Evolutionary conservation across 805 yeast species (phyloP).

Genomic region (Candida namnaoensis): DNA sequence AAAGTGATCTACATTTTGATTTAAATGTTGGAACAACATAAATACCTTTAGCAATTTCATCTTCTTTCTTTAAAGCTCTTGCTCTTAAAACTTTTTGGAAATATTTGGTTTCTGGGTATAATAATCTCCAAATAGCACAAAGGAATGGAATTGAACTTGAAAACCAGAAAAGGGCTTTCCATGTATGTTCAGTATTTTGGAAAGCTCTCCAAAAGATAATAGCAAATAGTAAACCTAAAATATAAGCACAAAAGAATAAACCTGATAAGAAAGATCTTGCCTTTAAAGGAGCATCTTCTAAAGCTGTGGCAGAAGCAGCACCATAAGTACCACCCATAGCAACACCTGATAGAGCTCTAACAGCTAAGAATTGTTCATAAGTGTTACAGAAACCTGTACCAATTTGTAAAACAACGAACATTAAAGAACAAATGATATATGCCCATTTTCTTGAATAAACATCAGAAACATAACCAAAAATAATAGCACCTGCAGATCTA

Average conservation of each 20-base stretch:
- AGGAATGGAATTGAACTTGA: conserved; percentile 55
- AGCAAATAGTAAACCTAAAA: conserved; percentile 58
- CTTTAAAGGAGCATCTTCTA: conserved; percentile 54
- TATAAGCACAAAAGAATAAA: conserved; percentile 47
- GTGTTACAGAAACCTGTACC: conserved; percentile 56
- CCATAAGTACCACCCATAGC: conserved; percentile 44
- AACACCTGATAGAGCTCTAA: conserved; percentile 53
- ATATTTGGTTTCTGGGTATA: conserved; percentile 51
- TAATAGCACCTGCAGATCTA: conserved; percentile 61
- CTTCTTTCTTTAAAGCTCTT: conserved; percentile 14
- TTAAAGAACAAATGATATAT: conserved; percentile 39
- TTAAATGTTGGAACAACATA: conserved; percentile 16
- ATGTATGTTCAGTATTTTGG: conserved; percentile 37
- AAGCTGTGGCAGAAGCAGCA: conserved; percentile 37
- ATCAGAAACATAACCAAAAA: conserved; percentile 59
- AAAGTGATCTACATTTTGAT: conserved; percentile 11
- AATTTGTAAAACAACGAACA: conserved; percentile 48
- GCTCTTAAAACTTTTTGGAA: conserved; percentile 27
- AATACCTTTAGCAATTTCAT: conserved; percentile 19
- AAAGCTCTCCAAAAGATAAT: conserved; percentile 59
- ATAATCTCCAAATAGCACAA: conserved; percentile 47
- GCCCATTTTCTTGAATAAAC: conserved; percentile 64
- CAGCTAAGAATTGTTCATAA: conserved; percentile 49
- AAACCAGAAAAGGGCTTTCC: conserved; percentile 73
- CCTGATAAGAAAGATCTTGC: conserved; percentile 63